Evolutionary conservation across 2,329 filamentous ascomycete species (phyloP), one percentile per base, ranked within the genome.

Genomic region (Sordariomycetes sp.): DNA sequence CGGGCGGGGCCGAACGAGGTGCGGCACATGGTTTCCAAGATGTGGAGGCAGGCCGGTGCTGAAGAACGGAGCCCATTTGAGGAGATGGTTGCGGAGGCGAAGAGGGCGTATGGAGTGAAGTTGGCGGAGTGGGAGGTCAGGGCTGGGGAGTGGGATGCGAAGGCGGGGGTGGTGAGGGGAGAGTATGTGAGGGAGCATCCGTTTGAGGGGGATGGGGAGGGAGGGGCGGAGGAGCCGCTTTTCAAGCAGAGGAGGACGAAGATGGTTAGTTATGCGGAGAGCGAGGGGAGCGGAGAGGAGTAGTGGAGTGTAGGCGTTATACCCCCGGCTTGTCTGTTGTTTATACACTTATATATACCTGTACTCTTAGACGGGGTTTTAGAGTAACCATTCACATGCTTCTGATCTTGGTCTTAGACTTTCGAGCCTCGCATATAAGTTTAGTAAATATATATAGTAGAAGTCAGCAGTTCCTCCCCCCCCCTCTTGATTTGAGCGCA

Each of bases 41-140:
- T 94, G 85, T 99, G 94, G 94, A 89, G 87, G 63, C 86, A 88
- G 54, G 84, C 88, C 0, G 71, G 77, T 1, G 76, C 82, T 6
- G 87, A 87, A 52, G 79, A 84, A 63, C 89, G 86, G 65, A 78
- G 80, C 66, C 91, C 90, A 1, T 97, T 88, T 65, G 79, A 91
- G 54, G 85, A 90, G 32, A 79, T 85, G 67, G 88, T 87, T 3
- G 78, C 84, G 57, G 77, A 78, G 56, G 86, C 89, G 62, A 91
- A 91, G 67, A 76, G 78, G 58, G 75, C 71, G 1, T 87, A 90
- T 62, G 74, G 74, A 32, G 74, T 76, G 42, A 77, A 78, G 7
- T 66, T 86, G 57, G 76, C 74, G 17, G 75, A 75, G 24, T 90
- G 82, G 68, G 82, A 83, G 53, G 75, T 76, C 54, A 75, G 78